phyloP scores from a whole-genome alignment of 768 basidiomycete genomes.

The Kwoniella europaea region DNA sequence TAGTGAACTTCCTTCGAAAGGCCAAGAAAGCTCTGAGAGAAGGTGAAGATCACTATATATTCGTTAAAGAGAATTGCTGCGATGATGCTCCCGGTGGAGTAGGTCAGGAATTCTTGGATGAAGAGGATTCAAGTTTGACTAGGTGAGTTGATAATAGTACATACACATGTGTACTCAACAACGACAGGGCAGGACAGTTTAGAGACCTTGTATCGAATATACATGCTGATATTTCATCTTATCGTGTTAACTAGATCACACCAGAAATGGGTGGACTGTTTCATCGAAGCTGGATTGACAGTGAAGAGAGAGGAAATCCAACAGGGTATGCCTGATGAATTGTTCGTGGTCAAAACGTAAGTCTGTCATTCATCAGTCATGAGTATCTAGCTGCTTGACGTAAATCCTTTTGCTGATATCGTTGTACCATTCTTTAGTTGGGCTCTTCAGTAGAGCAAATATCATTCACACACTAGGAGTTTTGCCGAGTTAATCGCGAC shows the following conservation, averaged over 20 bases:
- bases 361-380: no score
- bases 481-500: no score
- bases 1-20: slow-evolving; percentile 75
- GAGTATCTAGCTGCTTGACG: no score
- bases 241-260: slow-evolving; percentile 89
- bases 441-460: no score
- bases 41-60: slow-evolving; percentile 60
- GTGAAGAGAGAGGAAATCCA: slow-evolving; percentile 78
- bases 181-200: no score
- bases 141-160: slow-evolving; percentile 63
- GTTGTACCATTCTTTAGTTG: no score
- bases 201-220: not conserved
- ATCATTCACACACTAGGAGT: no score
- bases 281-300: slow-evolving; percentile 72
- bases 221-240: not conserved
- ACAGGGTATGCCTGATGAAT: slow-evolving; percentile 75
- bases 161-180: no score
- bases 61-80: slow-evolving; percentile 93
- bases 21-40: slow-evolving; percentile 68
- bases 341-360: slow-evolving; percentile 91
- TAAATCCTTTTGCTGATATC: no score
- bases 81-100: slow-evolving; percentile 65
- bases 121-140: slow-evolving; percentile 86
- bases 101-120: slow-evolving; percentile 71
- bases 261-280: slow-evolving; percentile 75